phyloP scores from a whole-genome alignment of 768 basidiomycete species.

The Lentinula sp. region DNA sequence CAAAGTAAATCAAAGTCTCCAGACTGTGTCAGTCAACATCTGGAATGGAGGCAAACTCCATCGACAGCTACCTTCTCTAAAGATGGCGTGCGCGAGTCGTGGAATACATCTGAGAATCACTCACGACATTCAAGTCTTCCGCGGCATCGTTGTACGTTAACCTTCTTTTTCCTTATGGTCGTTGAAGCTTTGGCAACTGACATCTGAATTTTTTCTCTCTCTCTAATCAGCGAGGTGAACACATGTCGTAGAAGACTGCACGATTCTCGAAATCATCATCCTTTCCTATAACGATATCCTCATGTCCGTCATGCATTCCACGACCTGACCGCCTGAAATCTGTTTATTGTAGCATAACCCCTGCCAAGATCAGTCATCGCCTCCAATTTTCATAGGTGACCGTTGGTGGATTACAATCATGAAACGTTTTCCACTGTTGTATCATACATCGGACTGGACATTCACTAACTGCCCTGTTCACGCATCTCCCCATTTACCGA shows the following conservation, averaged over 20 bases:
- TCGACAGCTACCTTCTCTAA: conserved; percentile 44
- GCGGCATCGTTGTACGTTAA: conserved; percentile 27
- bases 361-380: background rate
- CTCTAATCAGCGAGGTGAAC: background rate
- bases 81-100: conserved; percentile 57
- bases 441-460: background rate
- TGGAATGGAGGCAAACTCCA: conserved; percentile 48
- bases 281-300: background rate
- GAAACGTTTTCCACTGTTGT: background rate
- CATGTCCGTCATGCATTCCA: background rate
- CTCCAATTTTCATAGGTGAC: background rate
- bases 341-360: background rate
- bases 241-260: background rate
- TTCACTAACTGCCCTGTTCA: background rate
- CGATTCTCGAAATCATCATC: background rate
- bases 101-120: conserved; percentile 52
- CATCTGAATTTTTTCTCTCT: background rate
- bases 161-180: background rate
- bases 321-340: background rate
- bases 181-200: background rate
- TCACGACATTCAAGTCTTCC: conserved; percentile 45
- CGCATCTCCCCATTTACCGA: background rate
- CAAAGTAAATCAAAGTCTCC: conserved; percentile 31
- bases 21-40: conserved; percentile 45
- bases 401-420: background rate